These are phyloP conservation scores for Volvariella surrecta DNA, from an alignment of 1,284 basidiomycete species.

Conservation along the genomic window DNA sequence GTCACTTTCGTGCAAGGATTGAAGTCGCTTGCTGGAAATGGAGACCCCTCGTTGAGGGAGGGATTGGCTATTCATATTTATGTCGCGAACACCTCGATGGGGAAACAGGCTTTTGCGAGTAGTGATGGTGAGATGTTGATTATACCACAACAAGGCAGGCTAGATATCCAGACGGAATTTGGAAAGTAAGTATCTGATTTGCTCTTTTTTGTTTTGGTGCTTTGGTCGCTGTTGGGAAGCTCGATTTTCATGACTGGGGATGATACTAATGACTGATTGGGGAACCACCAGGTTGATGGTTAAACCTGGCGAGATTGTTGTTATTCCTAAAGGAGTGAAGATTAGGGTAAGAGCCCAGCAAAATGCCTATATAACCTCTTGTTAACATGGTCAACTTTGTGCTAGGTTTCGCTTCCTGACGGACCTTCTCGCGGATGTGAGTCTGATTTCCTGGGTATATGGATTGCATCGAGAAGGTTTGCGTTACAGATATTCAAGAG, in stretches of 20 bases:
- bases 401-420: conserved; percentile 42
- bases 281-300: conserved; percentile 61
- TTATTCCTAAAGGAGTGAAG: conserved; percentile 59
- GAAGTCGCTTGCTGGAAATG: conserved; percentile 57
- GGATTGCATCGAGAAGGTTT: not conserved
- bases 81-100: conserved; percentile 54
- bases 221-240: too few relatives aligned
- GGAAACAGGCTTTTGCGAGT: conserved; percentile 55
- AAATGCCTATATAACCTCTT: too few relatives aligned
- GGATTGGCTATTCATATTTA: conserved; percentile 61
- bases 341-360: conserved; percentile 37
- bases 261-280: conserved; percentile 2
- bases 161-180: conserved; percentile 66
- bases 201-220: not conserved
- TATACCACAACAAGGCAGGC: conserved; percentile 53
- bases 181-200: conserved; percentile 47
- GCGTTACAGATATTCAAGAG: conserved; percentile 42
- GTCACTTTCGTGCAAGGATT: conserved; percentile 57
- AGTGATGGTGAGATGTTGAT: conserved; percentile 66
- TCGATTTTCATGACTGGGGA: not conserved
- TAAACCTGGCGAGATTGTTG: conserved; percentile 53
- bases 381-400: conserved; percentile 4
- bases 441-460: conserved; percentile 11
- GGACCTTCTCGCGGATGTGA: conserved; percentile 44
- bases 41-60: conserved; percentile 52